A percentile compares a stretch with the other conserved stretches of the same genome.
Conservation (phyloP, 2,329 filamentous ascomycete genomes). For the Rhexocercosporidium sp. region DNA sequence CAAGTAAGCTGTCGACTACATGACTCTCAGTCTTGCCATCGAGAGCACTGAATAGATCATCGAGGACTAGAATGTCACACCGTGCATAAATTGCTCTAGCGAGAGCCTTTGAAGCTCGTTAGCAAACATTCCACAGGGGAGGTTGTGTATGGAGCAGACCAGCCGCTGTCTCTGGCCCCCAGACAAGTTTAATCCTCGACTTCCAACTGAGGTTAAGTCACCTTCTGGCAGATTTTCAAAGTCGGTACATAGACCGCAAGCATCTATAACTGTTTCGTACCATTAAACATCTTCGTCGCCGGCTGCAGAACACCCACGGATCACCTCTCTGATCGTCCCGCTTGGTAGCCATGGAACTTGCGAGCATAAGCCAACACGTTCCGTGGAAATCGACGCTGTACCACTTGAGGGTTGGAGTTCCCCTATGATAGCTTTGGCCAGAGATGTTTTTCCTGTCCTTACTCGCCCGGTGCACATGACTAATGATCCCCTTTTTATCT, state of each 20-base stretch:
- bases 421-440: slow-evolving; percentile 41
- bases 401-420: slow-evolving; percentile 37
- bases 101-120: slow-evolving; percentile 38
- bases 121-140: background rate
- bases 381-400: slow-evolving; percentile 35
- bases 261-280: slow-evolving; percentile 41
- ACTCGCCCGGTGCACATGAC: slow-evolving; percentile 36
- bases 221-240: slow-evolving; percentile 41
- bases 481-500: slow-evolving; percentile 17
- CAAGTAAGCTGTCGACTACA: slow-evolving; percentile 49
- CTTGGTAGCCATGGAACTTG: slow-evolving; percentile 47
- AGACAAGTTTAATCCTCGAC: slow-evolving; percentile 48
- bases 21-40: slow-evolving; percentile 49
- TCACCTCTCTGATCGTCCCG: slow-evolving; percentile 25
- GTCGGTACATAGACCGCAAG: slow-evolving; percentile 33
- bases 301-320: background rate
- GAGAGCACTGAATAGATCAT: slow-evolving; percentile 52
- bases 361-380: slow-evolving; percentile 43
- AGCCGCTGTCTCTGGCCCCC: slow-evolving; percentile 51
- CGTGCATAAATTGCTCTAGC: slow-evolving; percentile 52
- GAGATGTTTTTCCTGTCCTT: slow-evolving; percentile 42
- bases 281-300: slow-evolving; percentile 23
- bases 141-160: background rate
- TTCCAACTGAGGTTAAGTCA: slow-evolving; percentile 47
- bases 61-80: slow-evolving; percentile 47